Percentiles rank a stretch among this genome's conserved stretches.
phyloP scores from a whole-genome alignment of 768 basidiomycete species.

The Russula virescens region DNA sequence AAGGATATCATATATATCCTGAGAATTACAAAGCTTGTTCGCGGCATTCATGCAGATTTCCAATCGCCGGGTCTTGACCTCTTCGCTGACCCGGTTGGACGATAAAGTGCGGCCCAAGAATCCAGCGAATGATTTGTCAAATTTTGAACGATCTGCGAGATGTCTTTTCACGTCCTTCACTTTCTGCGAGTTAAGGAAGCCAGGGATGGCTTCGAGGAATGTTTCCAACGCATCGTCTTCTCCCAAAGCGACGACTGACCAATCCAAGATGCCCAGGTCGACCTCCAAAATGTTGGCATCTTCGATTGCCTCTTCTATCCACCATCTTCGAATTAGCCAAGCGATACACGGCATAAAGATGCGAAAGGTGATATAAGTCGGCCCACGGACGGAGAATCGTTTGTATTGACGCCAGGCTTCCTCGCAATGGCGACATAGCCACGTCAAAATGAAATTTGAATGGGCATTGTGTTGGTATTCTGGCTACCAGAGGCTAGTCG shows the following conservation, averaged over 20 bases:
- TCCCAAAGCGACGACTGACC: background rate
- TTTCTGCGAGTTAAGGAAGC: background rate
- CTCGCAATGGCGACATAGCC: no score
- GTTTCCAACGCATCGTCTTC: background rate
- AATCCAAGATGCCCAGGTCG: background rate
- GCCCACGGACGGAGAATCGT: no score
- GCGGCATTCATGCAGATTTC: background rate
- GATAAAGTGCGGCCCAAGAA: background rate
- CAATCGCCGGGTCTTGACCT: background rate
- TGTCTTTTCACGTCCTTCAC: no score
- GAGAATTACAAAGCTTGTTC: background rate
- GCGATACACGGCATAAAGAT: no score
- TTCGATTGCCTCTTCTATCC: no score
- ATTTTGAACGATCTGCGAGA: background rate
- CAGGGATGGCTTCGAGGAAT: conserved; percentile 1
- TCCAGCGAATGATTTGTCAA: background rate
- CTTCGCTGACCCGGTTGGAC: background rate
- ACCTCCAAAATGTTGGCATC: no score
- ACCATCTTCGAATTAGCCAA: no score
- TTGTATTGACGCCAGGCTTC: no score
- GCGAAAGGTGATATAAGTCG: no score
- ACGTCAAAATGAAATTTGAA: no score
- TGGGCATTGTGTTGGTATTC: no score
- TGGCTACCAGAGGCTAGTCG: no score
- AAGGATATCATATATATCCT: background rate